Conservation (phyloP, 2,329 filamentous ascomycete species). For the Penicillium sp. region DNA sequence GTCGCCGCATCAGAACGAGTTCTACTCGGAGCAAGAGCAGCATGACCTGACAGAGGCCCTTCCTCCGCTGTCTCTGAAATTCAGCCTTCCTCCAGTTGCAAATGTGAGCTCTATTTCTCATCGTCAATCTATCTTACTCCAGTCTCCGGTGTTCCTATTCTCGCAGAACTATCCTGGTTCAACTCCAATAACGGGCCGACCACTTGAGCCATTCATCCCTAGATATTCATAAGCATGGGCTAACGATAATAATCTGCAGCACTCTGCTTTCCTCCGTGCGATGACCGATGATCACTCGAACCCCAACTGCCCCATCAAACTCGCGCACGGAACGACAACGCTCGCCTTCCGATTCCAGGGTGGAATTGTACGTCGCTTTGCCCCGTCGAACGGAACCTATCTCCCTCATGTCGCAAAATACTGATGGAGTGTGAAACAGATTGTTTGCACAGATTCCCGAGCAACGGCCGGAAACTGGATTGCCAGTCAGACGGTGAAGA, state of each 20-base stretch:
- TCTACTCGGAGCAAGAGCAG: conserved; percentile 72
- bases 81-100: conserved; percentile 90
- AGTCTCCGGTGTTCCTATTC: not conserved
- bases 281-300: conserved; percentile 97
- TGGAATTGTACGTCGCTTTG: conserved; percentile 66
- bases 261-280: conserved; percentile 91
- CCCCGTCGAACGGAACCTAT: not conserved
- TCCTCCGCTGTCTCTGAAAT: conserved; percentile 85
- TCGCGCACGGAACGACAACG: conserved; percentile 97
- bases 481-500: conserved; percentile 99
- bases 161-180: not conserved
- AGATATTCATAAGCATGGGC: conserved; percentile 14
- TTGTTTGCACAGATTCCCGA: conserved; percentile 96
- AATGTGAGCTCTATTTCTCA: conserved; percentile 65
- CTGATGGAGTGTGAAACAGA: conserved; percentile 44
- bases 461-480: conserved; percentile 99
- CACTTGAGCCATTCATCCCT: not conserved
- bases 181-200: not conserved
- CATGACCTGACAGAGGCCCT: conserved; percentile 73
- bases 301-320: conserved; percentile 97
- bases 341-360: conserved; percentile 98
- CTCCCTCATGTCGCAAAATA: not conserved
- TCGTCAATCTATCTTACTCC: not conserved
- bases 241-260: conserved; percentile 55
- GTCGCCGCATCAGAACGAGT: conserved; percentile 74